phyloP scores from a whole-genome alignment of 2,329 filamentous ascomycete genomes.

The Endothia cerciana region DNA sequence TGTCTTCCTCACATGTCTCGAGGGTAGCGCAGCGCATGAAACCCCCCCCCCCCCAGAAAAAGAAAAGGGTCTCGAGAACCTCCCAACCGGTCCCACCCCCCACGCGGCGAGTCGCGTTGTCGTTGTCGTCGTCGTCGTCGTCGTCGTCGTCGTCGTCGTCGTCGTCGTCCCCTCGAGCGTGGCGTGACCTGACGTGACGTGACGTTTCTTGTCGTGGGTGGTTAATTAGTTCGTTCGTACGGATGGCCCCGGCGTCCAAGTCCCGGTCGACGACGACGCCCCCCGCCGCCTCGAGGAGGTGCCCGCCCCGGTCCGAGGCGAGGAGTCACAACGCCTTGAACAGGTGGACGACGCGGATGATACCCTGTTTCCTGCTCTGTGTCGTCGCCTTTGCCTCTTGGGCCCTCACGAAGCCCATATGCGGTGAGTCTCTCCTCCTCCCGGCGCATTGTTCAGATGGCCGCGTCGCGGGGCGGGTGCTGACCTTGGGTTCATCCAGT shows the following conservation, averaged over 20 bases:
- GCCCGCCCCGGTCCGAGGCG: slow-evolving; percentile 27
- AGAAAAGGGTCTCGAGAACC: too few relatives aligned
- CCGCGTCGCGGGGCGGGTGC: neutral
- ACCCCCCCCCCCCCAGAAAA: too few relatives aligned
- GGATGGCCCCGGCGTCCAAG: neutral
- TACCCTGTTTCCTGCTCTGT: slow-evolving; percentile 71
- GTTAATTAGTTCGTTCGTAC: too few relatives aligned
- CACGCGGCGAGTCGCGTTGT: too few relatives aligned
- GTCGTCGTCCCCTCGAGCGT: too few relatives aligned
- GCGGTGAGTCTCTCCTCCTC: slow-evolving; percentile 57
- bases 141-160: too few relatives aligned
- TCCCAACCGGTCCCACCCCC: too few relatives aligned
- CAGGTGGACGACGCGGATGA: slow-evolving; percentile 64
- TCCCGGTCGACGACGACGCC: neutral
- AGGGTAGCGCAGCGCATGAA: too few relatives aligned
- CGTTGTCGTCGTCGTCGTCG: too few relatives aligned
- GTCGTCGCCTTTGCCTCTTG: slow-evolving; percentile 73
- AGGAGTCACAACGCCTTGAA: slow-evolving; percentile 50
- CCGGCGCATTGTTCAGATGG: neutral
- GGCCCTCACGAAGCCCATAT: slow-evolving; percentile 68
- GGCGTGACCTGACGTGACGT: too few relatives aligned
- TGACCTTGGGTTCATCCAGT: slow-evolving; percentile 51
- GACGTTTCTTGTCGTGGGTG: too few relatives aligned
- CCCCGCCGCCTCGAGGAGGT: slow-evolving; percentile 1
- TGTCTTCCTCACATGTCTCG: too few relatives aligned